Percentiles rank a stretch among this genome's conserved stretches.
phyloP scores from a whole-genome alignment of 306 rosid species.

The Phaseolus lunatus region DNA sequence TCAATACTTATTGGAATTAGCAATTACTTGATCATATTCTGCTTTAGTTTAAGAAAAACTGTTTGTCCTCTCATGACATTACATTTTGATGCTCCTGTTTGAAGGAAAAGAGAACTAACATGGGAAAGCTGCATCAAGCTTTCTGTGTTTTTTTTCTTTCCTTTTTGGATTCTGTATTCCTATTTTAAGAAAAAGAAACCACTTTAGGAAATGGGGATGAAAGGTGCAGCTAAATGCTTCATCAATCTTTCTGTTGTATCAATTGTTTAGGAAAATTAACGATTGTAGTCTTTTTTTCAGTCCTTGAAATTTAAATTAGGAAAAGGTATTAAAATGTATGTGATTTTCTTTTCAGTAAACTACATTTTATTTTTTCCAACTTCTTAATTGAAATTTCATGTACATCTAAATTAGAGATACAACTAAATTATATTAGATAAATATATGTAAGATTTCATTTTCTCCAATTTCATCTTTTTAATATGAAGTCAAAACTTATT shows the following conservation, averaged over 20 bases:
- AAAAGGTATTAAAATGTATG: too few species aligned
- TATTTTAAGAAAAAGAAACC: background rate
- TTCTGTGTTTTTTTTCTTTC: constrained; percentile 10
- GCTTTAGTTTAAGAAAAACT: constrained; percentile 26
- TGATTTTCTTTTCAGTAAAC: background rate
- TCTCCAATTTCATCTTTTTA: too few species aligned
- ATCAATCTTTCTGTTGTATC: background rate
- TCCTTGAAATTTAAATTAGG: too few species aligned
- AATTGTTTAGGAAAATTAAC: background rate
- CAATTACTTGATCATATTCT: background rate
- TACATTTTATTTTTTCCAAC: too few species aligned
- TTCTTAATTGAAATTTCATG: too few species aligned
- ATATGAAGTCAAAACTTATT: too few species aligned
- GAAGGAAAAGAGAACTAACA: constrained; percentile 19
- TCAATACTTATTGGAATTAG: background rate
- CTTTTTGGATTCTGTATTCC: constrained; percentile 20
- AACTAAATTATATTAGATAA: too few species aligned
- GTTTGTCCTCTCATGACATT: constrained; percentile 15
- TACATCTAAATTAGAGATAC: too few species aligned
- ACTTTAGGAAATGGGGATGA: constrained; percentile 36
- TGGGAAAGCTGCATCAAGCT: constrained; percentile 12
- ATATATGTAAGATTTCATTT: too few species aligned
- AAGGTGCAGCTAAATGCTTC: constrained; percentile 15
- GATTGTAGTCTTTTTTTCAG: too few species aligned
- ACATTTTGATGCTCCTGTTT: constrained; percentile 17